phyloP scores from a whole-genome alignment of 441 rosid species.

The Mallotus japonicus region DNA sequence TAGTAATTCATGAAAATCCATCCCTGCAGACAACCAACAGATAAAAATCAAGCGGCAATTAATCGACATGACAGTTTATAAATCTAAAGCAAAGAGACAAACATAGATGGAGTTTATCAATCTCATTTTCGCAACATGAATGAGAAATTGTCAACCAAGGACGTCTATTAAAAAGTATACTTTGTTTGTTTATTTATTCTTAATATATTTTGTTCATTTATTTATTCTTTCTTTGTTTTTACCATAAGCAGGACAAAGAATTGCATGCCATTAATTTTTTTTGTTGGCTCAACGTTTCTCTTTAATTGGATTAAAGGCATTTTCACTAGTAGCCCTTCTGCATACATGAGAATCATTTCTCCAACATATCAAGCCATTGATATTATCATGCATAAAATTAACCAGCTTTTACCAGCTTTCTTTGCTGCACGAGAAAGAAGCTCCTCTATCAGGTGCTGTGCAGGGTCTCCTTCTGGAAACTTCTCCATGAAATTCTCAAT shows the following conservation, averaged over 20 bases:
- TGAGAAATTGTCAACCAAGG: background rate
- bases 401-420: slow-evolving; percentile 65
- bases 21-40: slow-evolving; percentile 45
- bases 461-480: slow-evolving; percentile 97
- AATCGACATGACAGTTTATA: background rate
- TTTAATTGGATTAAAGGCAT: no score
- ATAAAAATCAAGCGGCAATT: background rate
- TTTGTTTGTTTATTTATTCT: no score
- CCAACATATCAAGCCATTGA: no score
- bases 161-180: no score
- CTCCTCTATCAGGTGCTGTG: slow-evolving; percentile 88
- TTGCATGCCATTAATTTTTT: no score
- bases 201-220: no score
- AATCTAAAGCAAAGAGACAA: background rate
- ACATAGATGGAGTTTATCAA: background rate
- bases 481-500: slow-evolving; percentile 81
- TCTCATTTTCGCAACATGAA: background rate
- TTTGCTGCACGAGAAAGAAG: slow-evolving; percentile 89
- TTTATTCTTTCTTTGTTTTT: no score
- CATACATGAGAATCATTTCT: no score
- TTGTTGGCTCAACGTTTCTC: no score
- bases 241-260: no score
- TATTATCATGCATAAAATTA: background rate
- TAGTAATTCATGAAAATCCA: slow-evolving; percentile 83
- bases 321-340: no score